These are phyloP conservation scores for Marasmius sp. DNA, from an alignment of 1,284 basidiomycete genomes.

Conservation along the genomic window DNA sequence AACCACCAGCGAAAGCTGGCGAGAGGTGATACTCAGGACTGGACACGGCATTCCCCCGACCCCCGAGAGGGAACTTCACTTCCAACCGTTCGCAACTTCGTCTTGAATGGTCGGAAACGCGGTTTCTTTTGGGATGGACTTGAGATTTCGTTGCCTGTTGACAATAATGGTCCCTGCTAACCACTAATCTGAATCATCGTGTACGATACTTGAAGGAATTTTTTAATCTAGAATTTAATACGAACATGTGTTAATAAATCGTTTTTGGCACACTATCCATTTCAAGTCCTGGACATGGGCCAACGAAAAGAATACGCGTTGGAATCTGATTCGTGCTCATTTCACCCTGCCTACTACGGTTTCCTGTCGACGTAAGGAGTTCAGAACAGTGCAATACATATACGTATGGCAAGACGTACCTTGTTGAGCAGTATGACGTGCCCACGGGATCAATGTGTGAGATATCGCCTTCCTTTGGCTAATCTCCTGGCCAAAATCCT, in stretches of 20 bases:
- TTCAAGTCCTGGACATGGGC: too few relatives aligned
- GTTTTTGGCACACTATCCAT: too few relatives aligned
- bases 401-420: background rate
- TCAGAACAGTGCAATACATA: background rate
- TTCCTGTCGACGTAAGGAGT: background rate
- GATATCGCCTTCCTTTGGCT: background rate
- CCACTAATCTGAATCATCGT: too few relatives aligned
- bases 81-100: background rate
- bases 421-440: background rate
- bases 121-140: background rate
- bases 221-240: too few relatives aligned
- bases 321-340: too few relatives aligned
- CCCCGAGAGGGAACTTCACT: constrained; percentile 2
- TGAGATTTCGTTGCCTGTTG: background rate
- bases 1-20: constrained; percentile 19
- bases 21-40: constrained; percentile 25
- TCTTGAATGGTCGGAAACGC: background rate
- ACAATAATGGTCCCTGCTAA: background rate
- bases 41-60: constrained; percentile 16
- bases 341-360: too few relatives aligned
- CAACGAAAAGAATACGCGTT: too few relatives aligned
- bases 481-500: constrained; percentile 2
- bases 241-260: too few relatives aligned
- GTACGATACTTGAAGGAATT: too few relatives aligned
- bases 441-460: background rate